These are phyloP conservation scores for Psilocybe azurescens DNA, from an alignment of 768 basidiomycete genomes.

Conservation along the genomic window DNA sequence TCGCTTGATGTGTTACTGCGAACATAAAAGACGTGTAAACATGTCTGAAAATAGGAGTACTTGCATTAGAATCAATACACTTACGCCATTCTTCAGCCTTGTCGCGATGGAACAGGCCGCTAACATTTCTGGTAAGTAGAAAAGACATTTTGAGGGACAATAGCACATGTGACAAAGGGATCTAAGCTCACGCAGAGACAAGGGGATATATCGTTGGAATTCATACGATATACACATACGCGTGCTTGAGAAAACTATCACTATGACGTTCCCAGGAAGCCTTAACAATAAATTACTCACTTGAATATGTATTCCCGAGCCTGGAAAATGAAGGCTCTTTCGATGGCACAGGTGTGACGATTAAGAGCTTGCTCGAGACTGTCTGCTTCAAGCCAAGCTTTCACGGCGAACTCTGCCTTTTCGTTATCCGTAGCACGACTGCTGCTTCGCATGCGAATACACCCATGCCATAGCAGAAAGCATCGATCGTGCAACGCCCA, in stretches of 20 bases:
- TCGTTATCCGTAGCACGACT: conserved; percentile 45
- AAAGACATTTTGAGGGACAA: background rate
- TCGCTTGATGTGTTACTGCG: conserved; percentile 68
- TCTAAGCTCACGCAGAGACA: conserved; percentile 51
- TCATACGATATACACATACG: conserved; percentile 76
- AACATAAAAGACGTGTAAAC: conserved; percentile 9
- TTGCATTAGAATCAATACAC: conserved; percentile 28
- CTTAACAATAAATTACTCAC: conserved; percentile 44
- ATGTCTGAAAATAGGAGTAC: too few relatives aligned
- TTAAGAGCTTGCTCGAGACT: conserved; percentile 66
- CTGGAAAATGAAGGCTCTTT: conserved; percentile 70
- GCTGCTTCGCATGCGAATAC: conserved; percentile 62
- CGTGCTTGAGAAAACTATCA: conserved; percentile 46
- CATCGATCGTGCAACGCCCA: conserved; percentile 78
- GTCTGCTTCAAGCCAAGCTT: conserved; percentile 76
- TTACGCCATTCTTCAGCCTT: conserved; percentile 75
- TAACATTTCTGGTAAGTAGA: conserved; percentile 41
- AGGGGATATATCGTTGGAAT: conserved; percentile 70
- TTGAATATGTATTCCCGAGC: conserved; percentile 81
- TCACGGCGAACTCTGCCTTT: conserved; percentile 65
- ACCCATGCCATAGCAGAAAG: conserved; percentile 78
- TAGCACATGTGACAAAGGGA: background rate
- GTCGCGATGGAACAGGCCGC: conserved; percentile 50
- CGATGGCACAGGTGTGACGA: conserved; percentile 68
- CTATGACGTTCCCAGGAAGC: conserved; percentile 7